Evolutionary conservation across 169 alveolate species (phyloP).

Genomic region (Eimeria tenella): DNA sequence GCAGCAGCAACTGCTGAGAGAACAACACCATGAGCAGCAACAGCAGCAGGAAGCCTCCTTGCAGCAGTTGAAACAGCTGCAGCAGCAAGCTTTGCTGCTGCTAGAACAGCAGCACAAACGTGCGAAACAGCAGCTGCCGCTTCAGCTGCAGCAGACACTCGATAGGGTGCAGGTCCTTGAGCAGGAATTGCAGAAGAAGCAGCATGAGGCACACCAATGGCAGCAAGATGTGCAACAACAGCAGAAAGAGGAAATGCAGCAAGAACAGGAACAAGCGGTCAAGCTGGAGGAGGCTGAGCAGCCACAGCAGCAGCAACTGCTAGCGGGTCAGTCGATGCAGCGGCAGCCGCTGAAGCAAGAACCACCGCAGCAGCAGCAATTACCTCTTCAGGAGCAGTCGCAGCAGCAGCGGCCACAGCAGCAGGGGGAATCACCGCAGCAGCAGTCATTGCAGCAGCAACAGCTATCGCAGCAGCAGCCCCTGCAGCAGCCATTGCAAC

Average conservation of each 20-base stretch:
- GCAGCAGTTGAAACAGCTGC: conserved; percentile 31
- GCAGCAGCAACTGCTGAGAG: conserved; percentile 15
- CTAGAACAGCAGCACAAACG: conserved; percentile 52
- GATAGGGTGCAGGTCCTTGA: conserved; percentile 17
- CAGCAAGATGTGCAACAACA: neutral
- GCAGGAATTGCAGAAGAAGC: conserved; percentile 28
- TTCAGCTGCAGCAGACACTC: conserved; percentile 49
- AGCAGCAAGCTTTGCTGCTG: conserved; percentile 31
- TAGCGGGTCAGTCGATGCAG: neutral
- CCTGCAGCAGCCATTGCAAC: conserved; percentile 5
- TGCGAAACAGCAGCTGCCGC: conserved; percentile 24
- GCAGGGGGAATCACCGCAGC: neutral
- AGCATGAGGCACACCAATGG: neutral
- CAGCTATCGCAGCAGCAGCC: neutral
- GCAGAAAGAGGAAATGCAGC: neutral
- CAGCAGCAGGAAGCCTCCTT: conserved; percentile 20
- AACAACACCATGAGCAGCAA: neutral
- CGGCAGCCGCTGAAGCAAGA: neutral
- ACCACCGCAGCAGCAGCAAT: neutral
- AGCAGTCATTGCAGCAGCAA: neutral
- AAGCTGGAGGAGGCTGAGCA: conserved; percentile 5
- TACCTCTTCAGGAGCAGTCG: neutral
- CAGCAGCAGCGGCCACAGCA: neutral
- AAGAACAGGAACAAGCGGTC: neutral
- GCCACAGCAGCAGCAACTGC: neutral